These are phyloP conservation scores for Gamsiella multidivaricata DNA, from an alignment of 192 early-diverging fungal species.

Conservation along the genomic window DNA sequence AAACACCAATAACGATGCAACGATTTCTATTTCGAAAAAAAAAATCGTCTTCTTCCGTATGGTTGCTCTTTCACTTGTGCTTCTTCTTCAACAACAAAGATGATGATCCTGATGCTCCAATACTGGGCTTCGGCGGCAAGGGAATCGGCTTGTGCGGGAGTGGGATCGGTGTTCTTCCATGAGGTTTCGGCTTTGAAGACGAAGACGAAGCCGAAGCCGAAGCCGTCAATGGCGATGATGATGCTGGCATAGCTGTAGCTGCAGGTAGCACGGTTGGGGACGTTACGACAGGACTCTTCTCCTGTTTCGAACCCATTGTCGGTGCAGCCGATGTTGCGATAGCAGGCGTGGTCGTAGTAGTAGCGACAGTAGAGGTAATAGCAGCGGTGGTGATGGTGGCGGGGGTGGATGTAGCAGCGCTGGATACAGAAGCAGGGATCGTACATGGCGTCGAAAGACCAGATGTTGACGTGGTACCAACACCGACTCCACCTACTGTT, in stretches of 20 bases:
- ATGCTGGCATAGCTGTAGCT: slow-evolving; percentile 2
- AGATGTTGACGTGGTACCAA: no score
- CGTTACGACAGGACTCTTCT: slow-evolving; percentile 2
- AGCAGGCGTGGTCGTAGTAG: not conserved
- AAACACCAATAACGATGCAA: no score
- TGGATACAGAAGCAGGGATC: no score
- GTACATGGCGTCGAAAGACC: no score
- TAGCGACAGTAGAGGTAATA: not conserved
- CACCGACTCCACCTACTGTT: slow-evolving; percentile 1
- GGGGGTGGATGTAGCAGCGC: no score
- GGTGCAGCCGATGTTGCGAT: not conserved
- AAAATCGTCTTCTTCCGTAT: not conserved
- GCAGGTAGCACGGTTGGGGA: not conserved
- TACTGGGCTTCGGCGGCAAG: slow-evolving; percentile 23
- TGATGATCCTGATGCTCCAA: slow-evolving; percentile 2
- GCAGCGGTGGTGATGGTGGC: not conserved
- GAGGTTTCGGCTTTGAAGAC: slow-evolving; percentile 10
- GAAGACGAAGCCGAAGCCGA: not conserved
- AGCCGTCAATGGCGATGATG: not conserved
- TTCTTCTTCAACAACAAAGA: slow-evolving; percentile 30
- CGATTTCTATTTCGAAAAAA: not conserved
- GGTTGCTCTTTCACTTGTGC: slow-evolving; percentile 13
- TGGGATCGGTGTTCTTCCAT: slow-evolving; percentile 29
- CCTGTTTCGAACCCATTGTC: not conserved
- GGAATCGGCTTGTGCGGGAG: slow-evolving; percentile 43